These are phyloP conservation scores for Syncephalastrum racemosum DNA, from an alignment of 371 early-diverging fungal species.

Conservation along the genomic window DNA sequence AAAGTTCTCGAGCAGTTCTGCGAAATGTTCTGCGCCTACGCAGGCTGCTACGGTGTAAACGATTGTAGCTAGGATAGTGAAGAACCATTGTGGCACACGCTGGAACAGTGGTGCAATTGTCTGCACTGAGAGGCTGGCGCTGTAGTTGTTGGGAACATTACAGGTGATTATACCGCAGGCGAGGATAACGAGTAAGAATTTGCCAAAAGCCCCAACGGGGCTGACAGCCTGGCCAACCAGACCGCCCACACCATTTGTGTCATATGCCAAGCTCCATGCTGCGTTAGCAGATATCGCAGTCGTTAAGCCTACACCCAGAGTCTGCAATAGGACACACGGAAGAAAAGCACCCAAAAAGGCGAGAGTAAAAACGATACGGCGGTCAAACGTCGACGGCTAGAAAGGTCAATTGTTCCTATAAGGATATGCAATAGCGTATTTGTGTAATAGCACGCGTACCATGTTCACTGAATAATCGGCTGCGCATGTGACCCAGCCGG, in stretches of 20 bases:
- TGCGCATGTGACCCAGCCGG: conserved; percentile 30
- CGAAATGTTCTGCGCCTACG: conserved; percentile 6
- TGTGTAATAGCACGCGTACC: conserved; percentile 2
- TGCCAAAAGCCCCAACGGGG: conserved; percentile 22
- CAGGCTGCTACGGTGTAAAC: background rate
- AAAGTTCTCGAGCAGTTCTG: conserved; percentile 7
- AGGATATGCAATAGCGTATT: background rate
- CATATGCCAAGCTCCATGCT: background rate
- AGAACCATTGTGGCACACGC: conserved; percentile 5
- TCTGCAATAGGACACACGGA: conserved; percentile 25
- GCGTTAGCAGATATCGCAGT: background rate
- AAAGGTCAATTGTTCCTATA: background rate
- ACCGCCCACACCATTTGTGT: conserved; percentile 15
- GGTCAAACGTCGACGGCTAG: conserved; percentile 13
- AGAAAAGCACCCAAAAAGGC: conserved; percentile 32
- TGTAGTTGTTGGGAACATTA: conserved; percentile 20
- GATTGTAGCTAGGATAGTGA: background rate
- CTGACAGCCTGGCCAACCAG: conserved; percentile 15
- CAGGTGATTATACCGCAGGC: conserved; percentile 26
- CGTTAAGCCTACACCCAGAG: conserved; percentile 22
- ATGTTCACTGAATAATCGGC: conserved; percentile 33
- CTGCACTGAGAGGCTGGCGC: conserved; percentile 23
- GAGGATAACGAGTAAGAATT: conserved; percentile 26
- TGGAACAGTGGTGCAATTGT: conserved; percentile 14
- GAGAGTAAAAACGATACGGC: conserved; percentile 13